Base-by-base conservation (phyloP, 1,284 basidiomycete genomes). In the Papiliotrema nemorosa region DNA sequence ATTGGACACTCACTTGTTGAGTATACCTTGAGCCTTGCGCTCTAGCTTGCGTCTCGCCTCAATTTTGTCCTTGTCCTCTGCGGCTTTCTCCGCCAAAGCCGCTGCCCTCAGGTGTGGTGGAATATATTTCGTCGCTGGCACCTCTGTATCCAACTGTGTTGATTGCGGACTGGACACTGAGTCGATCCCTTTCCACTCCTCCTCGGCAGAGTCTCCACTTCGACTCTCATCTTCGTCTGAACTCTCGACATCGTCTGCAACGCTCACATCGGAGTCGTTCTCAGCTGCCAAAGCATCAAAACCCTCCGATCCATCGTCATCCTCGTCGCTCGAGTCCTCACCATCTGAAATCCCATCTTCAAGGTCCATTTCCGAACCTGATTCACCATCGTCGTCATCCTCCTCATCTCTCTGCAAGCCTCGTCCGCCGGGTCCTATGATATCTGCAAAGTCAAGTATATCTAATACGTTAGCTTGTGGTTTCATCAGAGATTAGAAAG, bases 21-120 rank as follows among this genome's bases (percentile, higher is more conserved):
- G 79, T 9, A 90, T 76, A 69, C 93, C 92, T 72, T 96, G 92
- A 13, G 90, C 75, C 62, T 88, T 88, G 47, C 86, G 81, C 6
- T 79, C 83, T 21, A 97, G 78, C 70, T 88, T 90, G 9, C 78
- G 54, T 38, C 80, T 74, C 33, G 77, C 78, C 58, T 85, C 84
- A 76, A 80, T 47, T 70, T 76, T 52, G 67, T 70, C 49, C 64
- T 75, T 36, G 51, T 65, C 60, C 5, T 62, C 57, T 5, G 59
- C 51, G 0, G 65, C 59, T 43, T 66, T 66, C 10, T 72, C 70
- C 14, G 70, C 71, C 14, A 74, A 65, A 13, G 70, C 62, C 1
- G 74, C 66, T 0, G 69, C 70, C 10, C 78, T 75, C 2, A 80
- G 56, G 20, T 78, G 78, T 0, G 80, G 80, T 0, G 80, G 80